phyloP scores from a whole-genome alignment of 257 asterid species.

The Coffea eugenioides region DNA sequence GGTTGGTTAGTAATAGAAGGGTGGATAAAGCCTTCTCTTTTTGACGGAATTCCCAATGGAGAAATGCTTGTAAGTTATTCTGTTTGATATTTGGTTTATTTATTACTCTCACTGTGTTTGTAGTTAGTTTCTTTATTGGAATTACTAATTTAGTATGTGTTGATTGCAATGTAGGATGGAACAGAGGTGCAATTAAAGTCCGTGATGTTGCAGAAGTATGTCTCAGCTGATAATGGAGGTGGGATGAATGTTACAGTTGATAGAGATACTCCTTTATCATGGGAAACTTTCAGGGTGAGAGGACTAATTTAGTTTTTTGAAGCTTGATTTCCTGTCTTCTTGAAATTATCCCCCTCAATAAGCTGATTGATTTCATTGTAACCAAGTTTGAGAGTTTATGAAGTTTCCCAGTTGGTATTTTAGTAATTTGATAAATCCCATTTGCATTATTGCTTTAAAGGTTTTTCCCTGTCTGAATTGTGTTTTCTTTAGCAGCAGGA shows the following conservation, averaged over 20 bases:
- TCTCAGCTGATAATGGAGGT: conserved; percentile 78
- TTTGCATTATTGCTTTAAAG: neutral
- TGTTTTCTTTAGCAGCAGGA: neutral
- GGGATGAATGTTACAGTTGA: conserved; percentile 54
- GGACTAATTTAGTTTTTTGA: conserved; percentile 9
- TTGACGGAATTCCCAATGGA: conserved; percentile 62
- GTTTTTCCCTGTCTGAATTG: neutral
- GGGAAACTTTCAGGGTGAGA: conserved; percentile 76
- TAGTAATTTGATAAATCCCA: neutral
- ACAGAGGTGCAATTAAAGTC: conserved; percentile 66
- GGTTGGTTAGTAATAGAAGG: conserved; percentile 89
- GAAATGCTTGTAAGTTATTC: conserved; percentile 68
- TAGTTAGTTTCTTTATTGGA: conserved; percentile 5
- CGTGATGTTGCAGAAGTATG: conserved; percentile 45
- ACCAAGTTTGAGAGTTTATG: neutral
- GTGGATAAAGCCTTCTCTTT: conserved; percentile 85
- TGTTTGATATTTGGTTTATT: neutral
- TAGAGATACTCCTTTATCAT: conserved; percentile 57
- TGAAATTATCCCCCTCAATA: neutral
- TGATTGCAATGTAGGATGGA: conserved; percentile 64
- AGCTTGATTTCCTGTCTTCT: neutral
- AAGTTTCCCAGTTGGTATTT: neutral
- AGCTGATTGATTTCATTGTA: neutral
- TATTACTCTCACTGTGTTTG: neutral
- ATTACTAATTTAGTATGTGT: conserved; percentile 6